Base-by-base conservation (phyloP, 2,329 filamentous ascomycete genomes). In the Cladosporium colombiae region DNA sequence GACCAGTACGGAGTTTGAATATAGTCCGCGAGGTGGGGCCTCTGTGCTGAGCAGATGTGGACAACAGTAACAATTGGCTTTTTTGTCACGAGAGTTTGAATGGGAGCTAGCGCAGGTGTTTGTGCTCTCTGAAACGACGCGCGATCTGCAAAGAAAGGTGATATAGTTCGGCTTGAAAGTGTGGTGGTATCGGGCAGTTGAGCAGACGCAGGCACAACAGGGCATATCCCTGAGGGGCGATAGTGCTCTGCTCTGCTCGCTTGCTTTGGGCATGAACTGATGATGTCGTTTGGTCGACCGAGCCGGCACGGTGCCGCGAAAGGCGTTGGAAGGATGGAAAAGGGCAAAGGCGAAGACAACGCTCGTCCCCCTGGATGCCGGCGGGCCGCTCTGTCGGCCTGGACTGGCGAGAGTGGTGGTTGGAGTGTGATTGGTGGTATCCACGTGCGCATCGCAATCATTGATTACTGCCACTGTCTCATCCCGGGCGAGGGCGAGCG, bases 181-280 rank as follows among this genome's bases (percentile, higher is more conserved):
- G 52, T 55, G 52, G 33, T 46, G 40, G 40, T 55, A 55, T 55
- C 29, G 52, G 52, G 52, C 52, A 29, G 27, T 21, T 31, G 52
- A 55, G 52, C 52, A 55, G 52, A 55, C 16, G 50, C 50, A 55
- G 40, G 40, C 40, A 46, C 40, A 13, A 46, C 40, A 46, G 52
- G 52, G 52, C 18, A 23, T 31, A 33, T 33, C 52, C 52, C 52
- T 55, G 52, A 7, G 18, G 13, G 18, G n/a, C 8, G 27, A 55
- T 13, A 55, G 52, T 55, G 52, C 49, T 18, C 23, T 2, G 27
- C 27, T n/a, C 52, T 55, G 40, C 52, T 55, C 52, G 52, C 29
- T 55, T 55, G 52, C 52, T 31, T 55, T 31, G 52, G 52, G 52
- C 52, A 55, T 27, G n/a, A n/a, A n/a, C n/a, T n/a, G 52, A 55